Base-by-base conservation (phyloP, 129 eudicot species). In the Flaveria sonorensis region DNA sequence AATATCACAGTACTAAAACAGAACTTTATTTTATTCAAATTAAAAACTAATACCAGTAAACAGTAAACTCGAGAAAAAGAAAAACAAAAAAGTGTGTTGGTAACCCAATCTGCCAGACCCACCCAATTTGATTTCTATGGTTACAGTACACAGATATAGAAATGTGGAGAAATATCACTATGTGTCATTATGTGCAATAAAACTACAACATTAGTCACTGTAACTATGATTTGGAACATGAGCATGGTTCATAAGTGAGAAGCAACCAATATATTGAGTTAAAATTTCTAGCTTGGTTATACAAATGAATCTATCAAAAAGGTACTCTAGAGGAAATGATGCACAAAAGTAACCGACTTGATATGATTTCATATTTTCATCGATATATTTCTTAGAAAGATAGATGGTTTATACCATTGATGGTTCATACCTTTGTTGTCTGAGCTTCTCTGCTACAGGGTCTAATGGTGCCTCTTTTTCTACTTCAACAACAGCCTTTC, bases 361-460 rank as follows among this genome's bases (percentile, higher is more conserved):
- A 69, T 50, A 68, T 26, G 2, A 68, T 42, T 57, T 28, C 36
- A 30, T 30, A 30, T 30, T 30, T 30, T 30, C 10, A 7, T 43
- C 18, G 30, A 48, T 70, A 78, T 28, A 56, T 70, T 69, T 26
- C n/a, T 51, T 75, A n/a, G 36, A 51, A 57, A 69, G 28, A 56
- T 36, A 26, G 42, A 24, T 20, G 16, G 45, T 55, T 18, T 10
- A 43, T 59, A 18, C 61, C 32, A 56, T 3, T 4, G 40, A 61
- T 21, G 14, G 68, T 10, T 13, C 55, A 67, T 60, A 93, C 98
- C 98, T 87, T 79, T 93, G 97, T 72, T 90, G 98, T 32, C 97
- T 88, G 63, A 93, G 93, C 68, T 93, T 93, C 80, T 93, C 98
- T 67, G 93, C 88, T 9, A 89, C 65, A 65, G 98, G 98, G 86